Base-by-base conservation (phyloP, 768 basidiomycete genomes). In the Lactifluus subvellereus region DNA sequence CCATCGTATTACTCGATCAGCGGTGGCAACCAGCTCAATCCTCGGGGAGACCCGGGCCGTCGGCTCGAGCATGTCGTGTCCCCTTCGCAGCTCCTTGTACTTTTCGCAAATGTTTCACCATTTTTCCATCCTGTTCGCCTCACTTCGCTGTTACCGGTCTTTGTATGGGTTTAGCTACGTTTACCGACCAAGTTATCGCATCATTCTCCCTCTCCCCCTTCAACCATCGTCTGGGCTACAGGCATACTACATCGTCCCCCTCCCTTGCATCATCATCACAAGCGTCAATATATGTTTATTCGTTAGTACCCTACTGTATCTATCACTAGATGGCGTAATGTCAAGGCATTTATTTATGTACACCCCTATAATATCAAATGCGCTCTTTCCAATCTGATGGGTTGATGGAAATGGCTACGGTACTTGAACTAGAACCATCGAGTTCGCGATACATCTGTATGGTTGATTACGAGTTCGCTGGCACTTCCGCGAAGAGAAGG, bases 241-340 rank as follows among this genome's bases (percentile, higher is more conserved):
- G 62, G 43, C 45, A 63, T 27, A 40, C 22, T 47, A 48, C 35
- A 62, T 48, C 45, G 22, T 20, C 18, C 10, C n/a, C 35, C 40
- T 35, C 27, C 18, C 27, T 27, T 8, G 20, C 55, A 51, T 51
- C 40, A 55, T 59, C 33, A 43, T 57, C 58, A 55, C 20, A 18
- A 59, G 53, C 45, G 58, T 54, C 58, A 55, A 56, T 55, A 56
- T 64, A 64, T 64, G 63, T 64, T 64, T 64, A 64, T 64, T 64
- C 63, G 43, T 22, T 38, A 38, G 63, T 42, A 55, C 48, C 38
- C 6, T 56, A 64, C 59, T 60, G 48, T 60, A 45, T 59, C 53
- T 64, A 54, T 51, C 55, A 60, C 48, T 64, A 64, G 58, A 64
- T 60, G 58, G 63, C 54, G 59, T 60, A 64, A 60, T 64, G 14